Evolutionary conservation across 2,329 filamentous ascomycete genomes (phyloP).

Genomic region (Fusarium sp.): DNA sequence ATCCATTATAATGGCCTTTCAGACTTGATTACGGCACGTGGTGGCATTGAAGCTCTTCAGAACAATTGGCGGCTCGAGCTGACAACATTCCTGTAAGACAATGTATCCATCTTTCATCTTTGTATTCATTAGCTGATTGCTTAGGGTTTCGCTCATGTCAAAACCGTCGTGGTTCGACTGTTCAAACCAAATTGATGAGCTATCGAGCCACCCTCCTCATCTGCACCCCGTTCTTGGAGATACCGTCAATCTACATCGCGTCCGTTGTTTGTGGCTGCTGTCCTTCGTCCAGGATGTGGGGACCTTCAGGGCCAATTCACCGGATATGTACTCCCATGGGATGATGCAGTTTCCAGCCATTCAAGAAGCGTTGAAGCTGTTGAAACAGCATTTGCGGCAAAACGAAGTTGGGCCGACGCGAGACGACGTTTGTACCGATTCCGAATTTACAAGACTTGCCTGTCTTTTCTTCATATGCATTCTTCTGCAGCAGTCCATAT

Average conservation of each 20-base stretch:
- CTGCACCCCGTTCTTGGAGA: background rate
- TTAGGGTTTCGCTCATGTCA: slow-evolving; percentile 7
- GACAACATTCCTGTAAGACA: slow-evolving; percentile 3
- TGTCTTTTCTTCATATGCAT: slow-evolving; percentile 15
- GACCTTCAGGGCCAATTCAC: background rate
- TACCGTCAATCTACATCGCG: background rate
- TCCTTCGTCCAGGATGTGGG: slow-evolving; percentile 14
- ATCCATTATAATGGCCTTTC: slow-evolving; percentile 16
- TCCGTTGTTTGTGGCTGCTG: slow-evolving; percentile 9
- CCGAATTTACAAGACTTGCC: slow-evolving; percentile 2
- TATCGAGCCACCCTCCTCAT: background rate
- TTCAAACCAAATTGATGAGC: slow-evolving; percentile 18
- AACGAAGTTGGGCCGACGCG: background rate
- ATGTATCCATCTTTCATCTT: no score
- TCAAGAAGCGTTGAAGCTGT: slow-evolving; percentile 7
- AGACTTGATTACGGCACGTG: slow-evolving; percentile 1
- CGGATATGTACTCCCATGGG: background rate
- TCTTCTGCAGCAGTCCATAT: background rate
- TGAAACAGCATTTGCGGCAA: slow-evolving; percentile 1
- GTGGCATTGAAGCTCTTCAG: slow-evolving; percentile 3
- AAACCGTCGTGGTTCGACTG: slow-evolving; percentile 19
- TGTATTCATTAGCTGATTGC: background rate
- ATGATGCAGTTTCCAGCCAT: background rate
- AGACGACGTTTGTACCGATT: background rate
- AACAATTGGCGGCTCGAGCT: slow-evolving; percentile 19